Percentiles rank a stretch among this genome's conserved stretches.
Evolutionary conservation across 2,329 filamentous ascomycete species (phyloP).

Genomic region (Trichoderma hamatum): DNA sequence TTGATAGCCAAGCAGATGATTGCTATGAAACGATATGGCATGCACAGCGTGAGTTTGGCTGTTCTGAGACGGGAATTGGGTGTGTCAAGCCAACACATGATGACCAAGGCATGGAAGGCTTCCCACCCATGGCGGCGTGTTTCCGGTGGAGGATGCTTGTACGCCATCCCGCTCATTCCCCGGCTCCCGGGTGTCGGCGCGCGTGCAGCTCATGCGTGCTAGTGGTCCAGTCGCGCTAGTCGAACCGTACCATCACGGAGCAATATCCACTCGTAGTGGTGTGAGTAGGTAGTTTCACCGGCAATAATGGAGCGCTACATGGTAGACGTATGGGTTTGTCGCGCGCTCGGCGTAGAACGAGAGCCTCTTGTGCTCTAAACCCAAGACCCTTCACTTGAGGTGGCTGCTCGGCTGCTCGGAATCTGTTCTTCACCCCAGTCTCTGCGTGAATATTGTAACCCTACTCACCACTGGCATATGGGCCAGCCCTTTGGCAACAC

Average conservation of each 20-base stretch:
- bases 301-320: neutral
- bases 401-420: neutral
- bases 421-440: neutral
- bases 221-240: neutral
- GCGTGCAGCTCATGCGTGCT: neutral
- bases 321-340: neutral
- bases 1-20: neutral
- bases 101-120: neutral
- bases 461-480: neutral
- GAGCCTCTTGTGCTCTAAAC: neutral
- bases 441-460: slow-evolving; percentile 6
- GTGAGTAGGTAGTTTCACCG: neutral
- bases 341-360: neutral
- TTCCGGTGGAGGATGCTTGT: slow-evolving; percentile 19
- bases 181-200: slow-evolving; percentile 24
- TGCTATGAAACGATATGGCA: neutral
- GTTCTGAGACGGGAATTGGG: slow-evolving; percentile 10
- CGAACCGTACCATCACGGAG: neutral
- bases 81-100: neutral
- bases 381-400: neutral
- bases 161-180: slow-evolving; percentile 21
- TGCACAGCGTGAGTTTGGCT: slow-evolving; percentile 18
- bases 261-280: slow-evolving; percentile 7
- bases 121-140: slow-evolving; percentile 1
- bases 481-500: slow-evolving; percentile 1